A percentile compares a stretch with the other conserved stretches of the same genome.
Conservation (phyloP, 1,139 yeast species). For the Suzukiozyma palmioleophila region DNA sequence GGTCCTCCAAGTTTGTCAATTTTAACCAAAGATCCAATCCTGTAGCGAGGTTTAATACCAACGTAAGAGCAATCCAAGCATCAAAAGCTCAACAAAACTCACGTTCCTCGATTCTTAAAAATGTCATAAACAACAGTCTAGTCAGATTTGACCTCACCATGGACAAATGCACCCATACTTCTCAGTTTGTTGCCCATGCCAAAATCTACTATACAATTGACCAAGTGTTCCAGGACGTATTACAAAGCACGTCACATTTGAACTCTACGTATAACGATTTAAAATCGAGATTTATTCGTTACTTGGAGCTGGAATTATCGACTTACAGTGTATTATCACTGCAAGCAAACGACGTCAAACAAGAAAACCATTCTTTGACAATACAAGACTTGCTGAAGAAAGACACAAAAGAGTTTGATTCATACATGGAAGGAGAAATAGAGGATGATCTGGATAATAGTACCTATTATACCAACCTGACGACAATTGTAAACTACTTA, state of each 20-base stretch:
- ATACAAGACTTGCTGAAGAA: constrained; percentile 2
- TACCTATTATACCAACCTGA: constrained; percentile 17
- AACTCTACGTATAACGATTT: constrained; percentile 17
- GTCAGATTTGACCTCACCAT: constrained; percentile 16
- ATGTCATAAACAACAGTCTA: constrained; percentile 25
- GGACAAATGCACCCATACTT: constrained; percentile 17
- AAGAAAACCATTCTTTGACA: neutral
- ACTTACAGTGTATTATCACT: constrained; percentile 14
- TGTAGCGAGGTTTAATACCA: constrained; percentile 18
- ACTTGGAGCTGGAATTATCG: constrained; percentile 25
- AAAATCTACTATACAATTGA: constrained; percentile 33
- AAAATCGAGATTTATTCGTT: constrained; percentile 20
- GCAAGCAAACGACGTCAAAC: neutral
- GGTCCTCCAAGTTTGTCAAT: constrained; percentile 24
- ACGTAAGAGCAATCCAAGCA: constrained; percentile 14
- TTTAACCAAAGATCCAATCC: constrained; percentile 19
- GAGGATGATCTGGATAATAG: constrained; percentile 13
- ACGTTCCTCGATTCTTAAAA: constrained; percentile 20
- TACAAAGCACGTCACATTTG: constrained; percentile 15
- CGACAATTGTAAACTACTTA: constrained; percentile 33
- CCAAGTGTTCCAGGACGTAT: constrained; percentile 17
- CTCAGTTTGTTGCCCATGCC: constrained; percentile 30
- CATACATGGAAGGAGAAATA: constrained; percentile 11
- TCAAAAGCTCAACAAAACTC: constrained; percentile 13
- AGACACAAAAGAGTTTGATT: constrained; percentile 14